These are phyloP conservation scores for Paramecium sonneborni DNA, from an alignment of 73 alveolate species.

Conservation along the genomic window DNA sequence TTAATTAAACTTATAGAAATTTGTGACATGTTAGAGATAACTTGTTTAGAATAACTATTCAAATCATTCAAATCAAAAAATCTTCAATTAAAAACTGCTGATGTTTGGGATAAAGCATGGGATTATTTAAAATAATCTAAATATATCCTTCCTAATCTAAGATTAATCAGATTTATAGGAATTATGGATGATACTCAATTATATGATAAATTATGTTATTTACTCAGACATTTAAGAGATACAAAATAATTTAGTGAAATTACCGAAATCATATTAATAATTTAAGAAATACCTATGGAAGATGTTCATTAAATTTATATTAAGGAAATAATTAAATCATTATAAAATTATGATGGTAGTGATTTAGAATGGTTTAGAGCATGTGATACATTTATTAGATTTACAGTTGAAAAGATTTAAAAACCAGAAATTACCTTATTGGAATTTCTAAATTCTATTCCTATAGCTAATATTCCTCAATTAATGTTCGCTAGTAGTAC, in stretches of 20 bases:
- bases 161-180: not conserved
- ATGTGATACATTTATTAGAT: not conserved
- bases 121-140: not conserved
- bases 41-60: not conserved
- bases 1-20: not conserved
- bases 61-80: not conserved
- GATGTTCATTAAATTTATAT: constrained; percentile 5
- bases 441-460: not conserved
- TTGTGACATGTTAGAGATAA: not conserved
- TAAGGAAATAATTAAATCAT: not conserved
- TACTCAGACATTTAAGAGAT: not conserved
- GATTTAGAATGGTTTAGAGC: not conserved
- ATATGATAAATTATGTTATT: not conserved
- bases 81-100: not conserved
- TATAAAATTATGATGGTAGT: not conserved
- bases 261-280: not conserved
- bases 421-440: not conserved
- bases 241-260: not conserved
- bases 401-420: not conserved
- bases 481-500: not conserved
- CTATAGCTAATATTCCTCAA: not conserved
- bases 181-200: not conserved
- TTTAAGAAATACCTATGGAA: not conserved
- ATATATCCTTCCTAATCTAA: not conserved
- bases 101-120: not conserved